Conservation (phyloP, 352 stramenopile genomes). For the Pythium oligandrum region DNA sequence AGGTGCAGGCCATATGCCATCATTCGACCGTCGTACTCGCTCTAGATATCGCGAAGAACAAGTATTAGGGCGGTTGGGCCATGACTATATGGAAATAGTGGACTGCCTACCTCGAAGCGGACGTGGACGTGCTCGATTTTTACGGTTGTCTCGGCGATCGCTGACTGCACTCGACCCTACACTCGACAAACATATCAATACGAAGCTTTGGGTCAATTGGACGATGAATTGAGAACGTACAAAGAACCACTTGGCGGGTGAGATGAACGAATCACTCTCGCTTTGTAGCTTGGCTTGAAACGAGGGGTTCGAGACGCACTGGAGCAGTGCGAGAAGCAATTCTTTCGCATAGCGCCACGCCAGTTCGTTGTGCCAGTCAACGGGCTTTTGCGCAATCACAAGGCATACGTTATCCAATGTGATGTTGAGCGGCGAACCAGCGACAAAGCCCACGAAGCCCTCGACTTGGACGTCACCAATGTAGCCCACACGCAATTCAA, state of each 20-base stretch:
- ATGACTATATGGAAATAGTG: too few species aligned
- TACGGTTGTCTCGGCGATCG: slow-evolving; percentile 49
- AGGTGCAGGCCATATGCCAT: slow-evolving; percentile 59
- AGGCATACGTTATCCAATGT: slow-evolving; percentile 54
- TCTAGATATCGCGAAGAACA: slow-evolving; percentile 16
- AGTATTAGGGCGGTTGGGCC: too few species aligned
- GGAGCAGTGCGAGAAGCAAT: slow-evolving; percentile 46
- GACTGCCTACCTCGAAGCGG: slow-evolving; percentile 49
- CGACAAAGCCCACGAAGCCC: slow-evolving; percentile 48
- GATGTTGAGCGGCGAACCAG: slow-evolving; percentile 49
- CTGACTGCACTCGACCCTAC: slow-evolving; percentile 42
- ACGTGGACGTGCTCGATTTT: slow-evolving; percentile 62
- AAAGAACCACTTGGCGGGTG: slow-evolving; percentile 57
- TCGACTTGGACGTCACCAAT: slow-evolving; percentile 64
- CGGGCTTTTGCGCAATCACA: slow-evolving; percentile 45
- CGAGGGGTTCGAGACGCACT: slow-evolving; percentile 32
- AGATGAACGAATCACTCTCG: slow-evolving; percentile 28
- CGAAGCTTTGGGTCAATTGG: too few species aligned
- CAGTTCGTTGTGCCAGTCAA: slow-evolving; percentile 69
- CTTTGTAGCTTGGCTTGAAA: slow-evolving; percentile 16
- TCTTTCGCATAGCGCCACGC: slow-evolving; percentile 67
- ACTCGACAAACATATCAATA: not conserved
- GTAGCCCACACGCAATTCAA: slow-evolving; percentile 60
- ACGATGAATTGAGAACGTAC: slow-evolving; percentile 13
- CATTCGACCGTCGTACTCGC: slow-evolving; percentile 27